A percentile compares a stretch with the other conserved stretches of the same genome.
phyloP scores from a whole-genome alignment of 208 protist species.

The Trypanosoma melophagium region DNA sequence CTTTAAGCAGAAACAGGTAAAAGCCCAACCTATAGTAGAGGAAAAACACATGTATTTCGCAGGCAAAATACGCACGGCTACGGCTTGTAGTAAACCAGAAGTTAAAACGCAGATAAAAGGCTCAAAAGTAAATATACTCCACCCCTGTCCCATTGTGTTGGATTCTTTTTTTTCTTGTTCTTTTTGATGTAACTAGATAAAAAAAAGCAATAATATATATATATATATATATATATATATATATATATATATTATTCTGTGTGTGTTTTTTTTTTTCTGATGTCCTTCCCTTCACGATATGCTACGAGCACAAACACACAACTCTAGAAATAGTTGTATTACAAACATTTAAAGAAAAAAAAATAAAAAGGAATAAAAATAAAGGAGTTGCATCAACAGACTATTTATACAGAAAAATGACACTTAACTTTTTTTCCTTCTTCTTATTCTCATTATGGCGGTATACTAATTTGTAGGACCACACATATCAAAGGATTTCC shows the following conservation, averaged over 20 bases:
- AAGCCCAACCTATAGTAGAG: conserved; percentile 37
- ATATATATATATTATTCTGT: neutral
- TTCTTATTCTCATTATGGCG: too few relatives aligned
- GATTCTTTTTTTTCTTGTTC: neutral
- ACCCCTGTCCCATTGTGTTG: neutral
- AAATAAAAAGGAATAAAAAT: too few relatives aligned
- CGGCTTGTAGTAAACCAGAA: conserved; percentile 21
- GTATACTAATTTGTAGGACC: too few relatives aligned
- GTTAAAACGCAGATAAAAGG: neutral
- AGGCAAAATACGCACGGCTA: conserved; percentile 24
- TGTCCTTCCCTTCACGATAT: neutral
- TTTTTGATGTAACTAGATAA: neutral
- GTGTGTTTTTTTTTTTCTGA: conserved; percentile 3
- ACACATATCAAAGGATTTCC: too few relatives aligned
- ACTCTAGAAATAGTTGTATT: too few relatives aligned
- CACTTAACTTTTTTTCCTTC: too few relatives aligned
- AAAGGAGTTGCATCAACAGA: too few relatives aligned
- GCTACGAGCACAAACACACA: too few relatives aligned
- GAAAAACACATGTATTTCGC: conserved; percentile 16
- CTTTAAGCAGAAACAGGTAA: conserved; percentile 34
- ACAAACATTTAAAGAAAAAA: too few relatives aligned
- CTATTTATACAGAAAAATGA: too few relatives aligned
- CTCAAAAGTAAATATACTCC: neutral
- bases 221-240: neutral
- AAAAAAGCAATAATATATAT: neutral